Evolutionary conservation across 2,329 filamentous ascomycete genomes (phyloP), one percentile per base, ranked within the genome.

Genomic region (Talaromyces amestolkiae): DNA sequence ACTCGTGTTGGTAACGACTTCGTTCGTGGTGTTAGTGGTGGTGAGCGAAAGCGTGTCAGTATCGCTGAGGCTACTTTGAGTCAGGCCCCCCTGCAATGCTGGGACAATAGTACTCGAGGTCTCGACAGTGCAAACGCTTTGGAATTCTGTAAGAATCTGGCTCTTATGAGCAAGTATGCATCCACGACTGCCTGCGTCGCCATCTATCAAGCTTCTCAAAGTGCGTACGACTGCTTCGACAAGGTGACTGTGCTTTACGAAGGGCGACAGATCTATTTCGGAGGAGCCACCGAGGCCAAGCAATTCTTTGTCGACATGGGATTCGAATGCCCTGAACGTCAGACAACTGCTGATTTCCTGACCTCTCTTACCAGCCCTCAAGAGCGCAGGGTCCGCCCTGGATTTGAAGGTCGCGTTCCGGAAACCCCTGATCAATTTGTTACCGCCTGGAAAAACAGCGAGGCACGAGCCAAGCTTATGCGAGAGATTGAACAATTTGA

Each of bases 201-300:
- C 2, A 85, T 87, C 37, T 88, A 87, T 71, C 80, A 82, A 70
- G 80, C 80, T 41, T 80, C 79, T 7, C 80, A 82, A 69, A 79
- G 73, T 62, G 77, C 80, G 45, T 82, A 82, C 62, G 83, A 87
- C 66, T 78, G 86, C 27, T 93, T 93, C 69, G 90, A 93, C 75
- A 92, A 92, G 74, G 86, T 86, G 0, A 83, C 86, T 0, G 88
- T 93, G 0, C 79, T 93, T 0, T 92, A 93, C 72, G 89, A 92
- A 70, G 91, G 91, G 1, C 84, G 89, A 1, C 86, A 93, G 72
- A 93, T 94, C 71, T 94, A 88, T 79, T 93, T 90, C 69, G 91
- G 91, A 0, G 84, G 84, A 0, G 86, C 87, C 0, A 73, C 73
- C 6, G 77, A 83, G 2, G 91, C 90, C 0, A 88, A 84, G 70